Percentiles rank a stretch among this genome's conserved stretches.
phyloP scores from a whole-genome alignment of 192 early-diverging fungal species.

The Phycomyces nitens region DNA sequence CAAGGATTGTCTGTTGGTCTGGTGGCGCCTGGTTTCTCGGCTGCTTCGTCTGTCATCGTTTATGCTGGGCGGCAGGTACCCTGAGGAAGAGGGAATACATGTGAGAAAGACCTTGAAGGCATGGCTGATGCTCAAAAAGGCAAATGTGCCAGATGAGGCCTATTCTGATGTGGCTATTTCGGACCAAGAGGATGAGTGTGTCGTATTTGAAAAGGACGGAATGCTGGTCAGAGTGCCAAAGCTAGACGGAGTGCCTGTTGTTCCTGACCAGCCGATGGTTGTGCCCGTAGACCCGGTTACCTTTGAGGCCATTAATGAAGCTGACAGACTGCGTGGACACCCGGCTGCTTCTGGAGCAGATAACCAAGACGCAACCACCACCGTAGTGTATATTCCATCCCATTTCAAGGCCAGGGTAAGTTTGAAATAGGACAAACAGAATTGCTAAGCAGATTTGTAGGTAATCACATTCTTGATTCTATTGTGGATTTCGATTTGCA shows the following conservation, averaged over 20 bases:
- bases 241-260: slow-evolving; percentile 77
- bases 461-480: slow-evolving; percentile 46
- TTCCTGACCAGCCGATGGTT: slow-evolving; percentile 76
- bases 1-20: slow-evolving; percentile 44
- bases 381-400: slow-evolving; percentile 80
- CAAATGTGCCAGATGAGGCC: slow-evolving; percentile 48
- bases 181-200: slow-evolving; percentile 33
- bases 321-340: slow-evolving; percentile 62
- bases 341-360: slow-evolving; percentile 40
- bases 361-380: slow-evolving; percentile 64
- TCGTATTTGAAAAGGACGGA: slow-evolving; percentile 59
- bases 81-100: slow-evolving; percentile 73
- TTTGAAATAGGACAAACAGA: slow-evolving; percentile 1
- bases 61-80: slow-evolving; percentile 66
- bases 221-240: slow-evolving; percentile 80
- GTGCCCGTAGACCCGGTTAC: slow-evolving; percentile 63
- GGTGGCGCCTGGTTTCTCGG: slow-evolving; percentile 72
- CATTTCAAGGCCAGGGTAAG: slow-evolving; percentile 58
- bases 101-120: slow-evolving; percentile 49
- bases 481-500: slow-evolving; percentile 52
- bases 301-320: slow-evolving; percentile 50
- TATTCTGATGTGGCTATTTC: slow-evolving; percentile 45
- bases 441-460: too few species aligned
- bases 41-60: slow-evolving; percentile 76
- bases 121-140: slow-evolving; percentile 46